These are phyloP conservation scores for Rhizopus sp. DNA, from an alignment of 371 early-diverging fungal species.

Conservation along the genomic window DNA sequence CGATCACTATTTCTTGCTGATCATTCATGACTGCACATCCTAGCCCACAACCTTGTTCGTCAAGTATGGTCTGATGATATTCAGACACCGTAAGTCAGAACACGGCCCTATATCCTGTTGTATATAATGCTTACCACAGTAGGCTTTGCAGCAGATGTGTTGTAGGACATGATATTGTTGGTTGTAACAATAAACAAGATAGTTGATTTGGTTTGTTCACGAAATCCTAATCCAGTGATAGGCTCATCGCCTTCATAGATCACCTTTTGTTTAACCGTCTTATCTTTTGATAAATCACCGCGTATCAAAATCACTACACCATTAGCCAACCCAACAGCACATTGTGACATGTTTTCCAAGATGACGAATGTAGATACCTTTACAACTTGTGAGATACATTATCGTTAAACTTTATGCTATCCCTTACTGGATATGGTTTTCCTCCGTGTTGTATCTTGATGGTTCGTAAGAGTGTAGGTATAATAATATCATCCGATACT, in stretches of 20 bases:
- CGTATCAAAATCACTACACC: slow-evolving; percentile 85
- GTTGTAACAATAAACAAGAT: slow-evolving; percentile 78
- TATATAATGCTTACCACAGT: slow-evolving; percentile 39
- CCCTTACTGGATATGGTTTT: slow-evolving; percentile 68
- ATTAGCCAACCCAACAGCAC: slow-evolving; percentile 89
- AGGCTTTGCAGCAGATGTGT: slow-evolving; percentile 61
- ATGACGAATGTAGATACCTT: slow-evolving; percentile 84
- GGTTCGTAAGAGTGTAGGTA: slow-evolving; percentile 66
- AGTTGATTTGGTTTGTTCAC: slow-evolving; percentile 69
- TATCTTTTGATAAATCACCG: slow-evolving; percentile 81
- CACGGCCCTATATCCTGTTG: too few relatives aligned
- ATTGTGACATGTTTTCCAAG: slow-evolving; percentile 79
- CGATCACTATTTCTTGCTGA: slow-evolving; percentile 81
- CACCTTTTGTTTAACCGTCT: slow-evolving; percentile 75
- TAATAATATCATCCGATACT: slow-evolving; percentile 44
- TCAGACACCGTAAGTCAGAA: neutral
- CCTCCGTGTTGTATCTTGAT: slow-evolving; percentile 77
- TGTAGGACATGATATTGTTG: slow-evolving; percentile 65
- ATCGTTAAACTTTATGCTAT: slow-evolving; percentile 10
- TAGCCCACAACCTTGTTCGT: slow-evolving; percentile 82
- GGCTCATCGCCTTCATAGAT: slow-evolving; percentile 84
- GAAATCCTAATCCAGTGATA: slow-evolving; percentile 83
- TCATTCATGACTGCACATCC: slow-evolving; percentile 80
- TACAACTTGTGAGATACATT: neutral
- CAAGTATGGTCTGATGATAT: slow-evolving; percentile 65